phyloP scores from a whole-genome alignment of 305 asterid species.

The Fraxinus nigra region DNA sequence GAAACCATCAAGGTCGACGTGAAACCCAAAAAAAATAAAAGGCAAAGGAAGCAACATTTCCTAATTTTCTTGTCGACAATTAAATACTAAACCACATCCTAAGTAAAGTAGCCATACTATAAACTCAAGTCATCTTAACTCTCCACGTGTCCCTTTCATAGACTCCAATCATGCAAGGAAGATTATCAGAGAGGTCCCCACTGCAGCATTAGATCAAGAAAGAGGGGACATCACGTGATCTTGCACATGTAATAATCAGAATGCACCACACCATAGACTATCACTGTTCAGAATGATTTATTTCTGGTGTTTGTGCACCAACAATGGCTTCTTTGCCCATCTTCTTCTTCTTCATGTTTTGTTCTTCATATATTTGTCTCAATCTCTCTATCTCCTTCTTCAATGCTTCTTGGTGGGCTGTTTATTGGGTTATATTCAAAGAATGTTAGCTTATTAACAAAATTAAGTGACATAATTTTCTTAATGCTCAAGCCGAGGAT shows the following conservation, averaged over 20 bases:
- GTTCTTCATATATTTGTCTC: constrained; percentile 62
- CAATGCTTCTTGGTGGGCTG: constrained; percentile 87
- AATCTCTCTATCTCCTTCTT: constrained; percentile 79
- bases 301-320: not conserved
- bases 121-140: not conserved
- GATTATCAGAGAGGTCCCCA: not conserved
- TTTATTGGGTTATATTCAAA: not conserved
- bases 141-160: not conserved
- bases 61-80: not conserved
- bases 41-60: not conserved
- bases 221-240: not conserved
- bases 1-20: not conserved
- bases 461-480: not conserved
- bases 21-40: not conserved
- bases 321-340: constrained; percentile 18
- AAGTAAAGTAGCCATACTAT: not conserved
- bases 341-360: constrained; percentile 40
- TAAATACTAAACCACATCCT: not conserved
- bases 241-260: not conserved
- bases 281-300: not conserved
- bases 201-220: not conserved
- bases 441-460: not conserved
- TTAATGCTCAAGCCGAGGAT: not conserved
- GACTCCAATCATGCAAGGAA: not conserved
- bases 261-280: not conserved